Base-by-base conservation (phyloP, 2,329 filamentous ascomycete species). In the Trichoderma citrinoviride region DNA sequence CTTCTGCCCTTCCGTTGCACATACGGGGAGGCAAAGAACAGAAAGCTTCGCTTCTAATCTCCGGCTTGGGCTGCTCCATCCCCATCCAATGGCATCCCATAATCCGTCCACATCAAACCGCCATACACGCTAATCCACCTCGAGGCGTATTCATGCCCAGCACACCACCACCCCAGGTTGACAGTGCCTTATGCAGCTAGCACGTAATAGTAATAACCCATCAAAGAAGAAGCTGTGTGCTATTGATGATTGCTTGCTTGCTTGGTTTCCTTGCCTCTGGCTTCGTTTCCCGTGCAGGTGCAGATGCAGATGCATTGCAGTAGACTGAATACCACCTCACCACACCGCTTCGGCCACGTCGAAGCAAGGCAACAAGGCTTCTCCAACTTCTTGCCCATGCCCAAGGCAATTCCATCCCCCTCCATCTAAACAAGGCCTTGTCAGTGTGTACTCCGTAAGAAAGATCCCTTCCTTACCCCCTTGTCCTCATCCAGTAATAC, bases 261-360 rank as follows among this genome's bases (percentile, higher is more conserved):
- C 58, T 46, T 53, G 37, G 8, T n/a, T 12, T 17, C 7, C 33
- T 37, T 37, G 33, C 33, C 33, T 37, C 33, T 37, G 33, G 33
- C 33, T 37, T 14, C 2, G 33, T 37, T 37, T 12, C 33, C 33
- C 33, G 33, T 37, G 33, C 33, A 29, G 27, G 27, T 29, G 27
- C 27, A 37, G 33, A 37, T 37, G 33, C 33, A 37, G 33, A 37
- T 37, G 33, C 33, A 37, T 37, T 37, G 33, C 33, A 37, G 56
- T 44, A 60, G 52, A 21, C 49, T 53, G 49, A 62, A 62, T 62
- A 62, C 49, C 58, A 62, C 58, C 40, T 62, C 58, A 62, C 40
- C 58, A 62, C 58, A 62, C 58, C 58, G 54, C 58, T 41, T 62
- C 58, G 46, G 25, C 47, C 29, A 33, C 29, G 29, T 33, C 29